Conservation (phyloP, 2,329 filamentous ascomycete species). For the Cladosporium oxysporum region DNA sequence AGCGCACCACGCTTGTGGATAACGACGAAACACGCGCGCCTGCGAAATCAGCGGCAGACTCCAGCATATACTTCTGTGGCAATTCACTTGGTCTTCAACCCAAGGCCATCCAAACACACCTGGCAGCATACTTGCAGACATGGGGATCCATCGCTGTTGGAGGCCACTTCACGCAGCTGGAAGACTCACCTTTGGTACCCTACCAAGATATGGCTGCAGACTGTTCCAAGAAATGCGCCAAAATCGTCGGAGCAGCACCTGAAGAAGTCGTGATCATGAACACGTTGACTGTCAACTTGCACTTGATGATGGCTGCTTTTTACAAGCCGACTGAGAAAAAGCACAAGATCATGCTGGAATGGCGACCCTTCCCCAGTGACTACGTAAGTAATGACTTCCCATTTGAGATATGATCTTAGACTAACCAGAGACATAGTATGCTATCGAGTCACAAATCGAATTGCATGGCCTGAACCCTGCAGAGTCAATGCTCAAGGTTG, state of each 20-base stretch:
- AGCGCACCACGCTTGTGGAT: slow-evolving; percentile 57
- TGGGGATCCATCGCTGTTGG: slow-evolving; percentile 86
- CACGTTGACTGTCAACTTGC: slow-evolving; percentile 77
- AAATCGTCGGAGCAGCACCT: slow-evolving; percentile 70
- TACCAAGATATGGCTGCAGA: slow-evolving; percentile 80
- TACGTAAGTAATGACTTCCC: slow-evolving; percentile 55
- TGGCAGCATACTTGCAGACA: slow-evolving; percentile 73
- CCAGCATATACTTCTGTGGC: slow-evolving; percentile 78
- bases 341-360: slow-evolving; percentile 83
- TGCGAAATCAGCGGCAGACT: slow-evolving; percentile 35
- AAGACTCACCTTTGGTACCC: slow-evolving; percentile 64
- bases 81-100: slow-evolving; percentile 88
- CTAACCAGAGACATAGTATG: slow-evolving; percentile 60
- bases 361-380: slow-evolving; percentile 86
- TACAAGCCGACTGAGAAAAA: slow-evolving; percentile 67
- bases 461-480: slow-evolving; percentile 68
- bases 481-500: slow-evolving; percentile 71
- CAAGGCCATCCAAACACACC: slow-evolving; percentile 62
- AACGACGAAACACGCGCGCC: slow-evolving; percentile 26
- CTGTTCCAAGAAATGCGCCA: slow-evolving; percentile 67
- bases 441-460: slow-evolving; percentile 75
- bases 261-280: slow-evolving; percentile 85
- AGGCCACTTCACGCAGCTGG: slow-evolving; percentile 51
- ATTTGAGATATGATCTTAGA: too few relatives aligned
- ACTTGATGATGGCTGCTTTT: slow-evolving; percentile 82